Conservation (phyloP, 176 grass and related monocot species). For the Eremochloa ophiuroides region DNA sequence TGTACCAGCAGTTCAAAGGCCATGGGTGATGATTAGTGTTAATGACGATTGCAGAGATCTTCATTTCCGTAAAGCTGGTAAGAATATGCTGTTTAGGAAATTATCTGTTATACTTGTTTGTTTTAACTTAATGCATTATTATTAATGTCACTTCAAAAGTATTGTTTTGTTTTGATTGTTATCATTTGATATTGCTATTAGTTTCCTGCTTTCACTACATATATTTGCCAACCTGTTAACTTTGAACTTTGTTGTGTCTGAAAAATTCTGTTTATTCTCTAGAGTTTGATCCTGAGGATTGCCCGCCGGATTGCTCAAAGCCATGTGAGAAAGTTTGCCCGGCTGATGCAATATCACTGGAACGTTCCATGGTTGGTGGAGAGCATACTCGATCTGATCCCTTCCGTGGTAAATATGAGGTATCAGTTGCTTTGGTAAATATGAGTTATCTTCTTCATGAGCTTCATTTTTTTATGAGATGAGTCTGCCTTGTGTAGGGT, state of each 20-base stretch:
- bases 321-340: constrained; percentile 87
- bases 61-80: constrained; percentile 98
- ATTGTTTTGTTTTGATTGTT: background rate
- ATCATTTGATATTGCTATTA: background rate
- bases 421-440: constrained; percentile 23
- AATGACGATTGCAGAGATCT: constrained; percentile 88
- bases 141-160: background rate
- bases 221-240: background rate
- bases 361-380: constrained; percentile 21
- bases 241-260: background rate
- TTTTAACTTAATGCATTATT: background rate
- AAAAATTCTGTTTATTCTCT: constrained; percentile 3
- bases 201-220: constrained; percentile 6
- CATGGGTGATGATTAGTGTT: constrained; percentile 93
- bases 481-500: constrained; percentile 38
- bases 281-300: constrained; percentile 91
- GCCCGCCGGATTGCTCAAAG: constrained; percentile 68
- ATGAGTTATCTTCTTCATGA: background rate
- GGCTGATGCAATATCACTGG: constrained; percentile 76
- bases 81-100: background rate
- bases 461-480: background rate
- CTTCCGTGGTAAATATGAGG: constrained; percentile 49
- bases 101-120: background rate
- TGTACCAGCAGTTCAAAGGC: constrained; percentile 49
- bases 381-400: constrained; percentile 10